Evolutionary conservation across 1,139 yeast species (phyloP), one percentile per base, ranked within the genome.

Genomic region (Yamadazyma triangularis): DNA sequence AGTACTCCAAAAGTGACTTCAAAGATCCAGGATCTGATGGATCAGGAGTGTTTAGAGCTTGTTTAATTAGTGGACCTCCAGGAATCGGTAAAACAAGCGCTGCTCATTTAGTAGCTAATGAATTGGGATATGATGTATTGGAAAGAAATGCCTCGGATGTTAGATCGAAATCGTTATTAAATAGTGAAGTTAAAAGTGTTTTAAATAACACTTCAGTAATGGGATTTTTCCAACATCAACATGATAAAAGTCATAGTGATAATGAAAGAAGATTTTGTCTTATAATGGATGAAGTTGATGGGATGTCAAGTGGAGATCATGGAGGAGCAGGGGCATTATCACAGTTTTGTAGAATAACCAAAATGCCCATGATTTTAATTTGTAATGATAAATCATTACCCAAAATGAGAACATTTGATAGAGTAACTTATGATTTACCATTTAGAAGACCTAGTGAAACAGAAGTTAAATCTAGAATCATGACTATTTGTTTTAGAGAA

Each of bases 251-350:
- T 7, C n/a, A 22, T 2, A 14, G 22, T 4, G 40, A 39, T 30
- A 70, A 73, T 37, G 77, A 75, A 34, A 50, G 52, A 26, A 63
- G 54, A 35, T 78, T 89, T 45, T 88, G 89, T 31, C 70, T 91
- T 30, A 83, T 93, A 41, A 88, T 93, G 97, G 99, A 93, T 59
- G 99, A 93, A 60, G 98, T 93, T 20, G 99, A 93, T 56, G 99
- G 99, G 44, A 91, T 93, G 98, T 86, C 96, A 26, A 88, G 94
- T 48, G 99, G 99, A 42, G 99, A 93, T 56, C 81, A 93, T 48
- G 99, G 98, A 40, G 99, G 99, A 42, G 96, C 93, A 13, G 97
- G 96, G 15, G 95, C 91, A 36, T 71, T 93, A 60, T 89, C 96
- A 0, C 79, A 82, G 26, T 82, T 87, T 46, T 91, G 97, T 53